Evolutionary conservation across 163 green algal genomes (phyloP).

Genomic region (Trebouxiophyceae sp.): DNA sequence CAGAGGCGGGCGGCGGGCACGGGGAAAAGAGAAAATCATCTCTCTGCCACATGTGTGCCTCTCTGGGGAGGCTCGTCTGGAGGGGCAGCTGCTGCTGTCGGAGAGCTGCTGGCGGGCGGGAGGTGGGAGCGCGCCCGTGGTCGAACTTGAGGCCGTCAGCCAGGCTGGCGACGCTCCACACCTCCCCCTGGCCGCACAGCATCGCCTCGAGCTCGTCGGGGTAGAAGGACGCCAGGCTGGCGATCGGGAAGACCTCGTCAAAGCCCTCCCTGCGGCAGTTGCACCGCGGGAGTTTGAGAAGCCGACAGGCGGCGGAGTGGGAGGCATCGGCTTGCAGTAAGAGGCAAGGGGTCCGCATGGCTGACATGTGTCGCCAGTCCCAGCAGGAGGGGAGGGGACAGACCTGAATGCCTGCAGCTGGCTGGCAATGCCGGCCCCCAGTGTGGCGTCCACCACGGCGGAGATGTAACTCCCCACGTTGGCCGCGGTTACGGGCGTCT

Average conservation of each 20-base stretch:
- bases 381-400: background rate
- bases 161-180: conserved; percentile 69
- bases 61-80: too few relatives aligned
- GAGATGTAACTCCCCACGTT: conserved; percentile 75
- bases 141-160: conserved; percentile 89
- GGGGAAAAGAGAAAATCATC: too few relatives aligned
- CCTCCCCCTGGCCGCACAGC: conserved; percentile 80
- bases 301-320: too few relatives aligned
- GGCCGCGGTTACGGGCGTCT: conserved; percentile 36
- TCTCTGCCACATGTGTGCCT: too few relatives aligned
- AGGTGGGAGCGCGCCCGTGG: conserved; percentile 67
- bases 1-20: too few relatives aligned
- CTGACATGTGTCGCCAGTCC: too few relatives aligned
- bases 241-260: conserved; percentile 57
- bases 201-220: conserved; percentile 90
- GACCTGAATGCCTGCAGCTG: conserved; percentile 70
- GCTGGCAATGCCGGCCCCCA: conserved; percentile 60
- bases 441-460: conserved; percentile 76
- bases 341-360: too few relatives aligned
- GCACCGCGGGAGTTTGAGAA: too few relatives aligned
- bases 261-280: conserved; percentile 50
- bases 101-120: too few relatives aligned
- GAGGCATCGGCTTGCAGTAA: too few relatives aligned
- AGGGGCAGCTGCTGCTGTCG: too few relatives aligned
- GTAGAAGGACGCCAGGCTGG: conserved; percentile 64